phyloP scores from a whole-genome alignment of 176 grass and related monocot species.

The Oryza longistaminata region DNA sequence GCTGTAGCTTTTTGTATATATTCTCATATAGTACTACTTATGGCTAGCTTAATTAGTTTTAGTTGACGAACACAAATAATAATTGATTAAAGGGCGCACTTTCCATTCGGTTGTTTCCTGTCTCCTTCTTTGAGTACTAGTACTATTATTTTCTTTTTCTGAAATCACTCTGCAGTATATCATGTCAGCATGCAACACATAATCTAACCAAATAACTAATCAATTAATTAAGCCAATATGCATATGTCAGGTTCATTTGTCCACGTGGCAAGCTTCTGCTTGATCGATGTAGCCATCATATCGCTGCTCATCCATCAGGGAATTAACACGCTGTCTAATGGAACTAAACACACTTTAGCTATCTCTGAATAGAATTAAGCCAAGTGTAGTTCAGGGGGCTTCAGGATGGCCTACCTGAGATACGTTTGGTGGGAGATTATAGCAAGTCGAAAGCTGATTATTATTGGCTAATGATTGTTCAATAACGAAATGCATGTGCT shows the following conservation, averaged over 20 bases:
- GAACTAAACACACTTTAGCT: neutral
- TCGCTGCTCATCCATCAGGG: neutral
- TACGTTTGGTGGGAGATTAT: constrained; percentile 2
- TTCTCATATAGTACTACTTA: neutral
- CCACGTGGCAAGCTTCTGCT: constrained; percentile 14
- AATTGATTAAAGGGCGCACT: neutral
- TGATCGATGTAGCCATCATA: neutral
- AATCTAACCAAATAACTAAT: neutral
- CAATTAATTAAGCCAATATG: neutral
- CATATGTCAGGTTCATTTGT: neutral
- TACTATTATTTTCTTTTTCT: neutral
- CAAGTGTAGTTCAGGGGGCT: constrained; percentile 1
- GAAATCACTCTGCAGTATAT: neutral
- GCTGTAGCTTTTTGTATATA: neutral
- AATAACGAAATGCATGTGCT: neutral
- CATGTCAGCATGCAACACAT: neutral
- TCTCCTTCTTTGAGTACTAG: neutral
- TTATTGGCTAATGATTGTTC: neutral
- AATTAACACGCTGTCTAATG: neutral
- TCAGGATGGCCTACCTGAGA: neutral
- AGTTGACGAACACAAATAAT: neutral
- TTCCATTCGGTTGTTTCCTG: neutral
- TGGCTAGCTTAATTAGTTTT: neutral
- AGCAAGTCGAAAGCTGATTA: neutral
- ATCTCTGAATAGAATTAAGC: neutral